phyloP scores from a whole-genome alignment of 495 filamentous ascomycete species.

The Tuber umbilicatum region DNA sequence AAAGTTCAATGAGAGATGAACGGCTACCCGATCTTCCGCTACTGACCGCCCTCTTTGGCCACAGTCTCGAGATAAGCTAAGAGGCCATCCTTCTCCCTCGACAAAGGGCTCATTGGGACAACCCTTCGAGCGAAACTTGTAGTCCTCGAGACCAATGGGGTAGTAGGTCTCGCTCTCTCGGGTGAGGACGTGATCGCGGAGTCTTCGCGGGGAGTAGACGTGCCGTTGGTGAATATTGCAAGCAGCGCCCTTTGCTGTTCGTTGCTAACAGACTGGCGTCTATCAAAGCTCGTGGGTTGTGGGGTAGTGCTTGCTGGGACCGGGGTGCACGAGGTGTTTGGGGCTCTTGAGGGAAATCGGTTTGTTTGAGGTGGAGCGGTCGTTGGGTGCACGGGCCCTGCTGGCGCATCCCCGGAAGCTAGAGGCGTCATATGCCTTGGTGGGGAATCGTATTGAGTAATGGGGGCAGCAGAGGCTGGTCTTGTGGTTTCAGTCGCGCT shows the following conservation, averaged over 20 bases:
- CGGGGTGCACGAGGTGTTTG: conserved; percentile 1
- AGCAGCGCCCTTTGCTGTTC: conserved; percentile 35
- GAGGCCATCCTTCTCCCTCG: conserved; percentile 28
- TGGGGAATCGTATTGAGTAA: conserved; percentile 9
- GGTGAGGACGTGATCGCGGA: conserved; percentile 15
- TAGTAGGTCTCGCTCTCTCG: conserved; percentile 15
- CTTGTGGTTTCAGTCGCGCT: conserved; percentile 3
- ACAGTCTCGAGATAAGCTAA: conserved; percentile 39
- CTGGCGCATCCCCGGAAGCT: not conserved
- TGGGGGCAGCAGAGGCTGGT: not conserved
- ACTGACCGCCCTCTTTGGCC: conserved; percentile 31
- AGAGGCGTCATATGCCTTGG: not conserved
- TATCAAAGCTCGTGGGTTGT: conserved; percentile 24
- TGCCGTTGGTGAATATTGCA: conserved; percentile 32
- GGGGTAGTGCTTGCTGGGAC: conserved; percentile 3
- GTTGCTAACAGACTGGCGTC: conserved; percentile 32
- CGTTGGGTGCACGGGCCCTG: not conserved
- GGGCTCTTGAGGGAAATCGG: conserved; percentile 4
- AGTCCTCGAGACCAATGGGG: conserved; percentile 15
- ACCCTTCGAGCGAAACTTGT: conserved; percentile 7
- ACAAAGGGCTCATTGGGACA: conserved; percentile 25
- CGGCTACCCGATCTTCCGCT: not conserved
- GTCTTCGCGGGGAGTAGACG: conserved; percentile 1
- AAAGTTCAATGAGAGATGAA: not conserved
- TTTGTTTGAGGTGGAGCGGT: not conserved